phyloP scores from a whole-genome alignment of 2,329 filamentous ascomycete species.

The Hypomyces rosellus region DNA sequence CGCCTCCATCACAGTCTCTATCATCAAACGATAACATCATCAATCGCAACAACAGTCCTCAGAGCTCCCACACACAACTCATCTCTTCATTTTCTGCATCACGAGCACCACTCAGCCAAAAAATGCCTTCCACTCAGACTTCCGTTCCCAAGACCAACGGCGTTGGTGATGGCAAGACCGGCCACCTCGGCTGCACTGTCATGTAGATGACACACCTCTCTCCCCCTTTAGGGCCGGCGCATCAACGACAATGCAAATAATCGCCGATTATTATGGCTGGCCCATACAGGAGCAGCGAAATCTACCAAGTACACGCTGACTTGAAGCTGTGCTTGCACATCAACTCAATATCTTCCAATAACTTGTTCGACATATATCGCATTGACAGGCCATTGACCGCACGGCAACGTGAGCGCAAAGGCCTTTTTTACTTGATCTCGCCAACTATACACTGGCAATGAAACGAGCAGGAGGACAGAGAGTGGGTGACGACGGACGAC shows the following conservation, averaged over 20 bases:
- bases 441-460: background rate
- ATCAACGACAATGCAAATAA: background rate
- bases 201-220: conserved; percentile 23
- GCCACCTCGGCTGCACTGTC: conserved; percentile 25
- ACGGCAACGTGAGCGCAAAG: background rate
- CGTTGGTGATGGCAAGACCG: background rate
- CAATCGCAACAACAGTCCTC: too few species aligned
- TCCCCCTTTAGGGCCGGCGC: background rate
- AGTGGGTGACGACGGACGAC: too few species aligned
- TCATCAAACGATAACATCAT: too few species aligned
- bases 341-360: background rate
- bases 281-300: background rate
- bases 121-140: too few species aligned
- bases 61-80: too few species aligned
- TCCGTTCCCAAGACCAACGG: too few species aligned
- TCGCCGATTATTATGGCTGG: background rate
- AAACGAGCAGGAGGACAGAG: too few species aligned
- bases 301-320: background rate
- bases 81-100: too few species aligned
- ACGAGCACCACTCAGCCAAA: too few species aligned
- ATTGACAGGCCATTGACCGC: background rate
- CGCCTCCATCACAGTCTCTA: too few species aligned
- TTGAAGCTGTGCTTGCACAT: background rate
- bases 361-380: background rate
- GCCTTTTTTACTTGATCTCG: background rate